These are phyloP conservation scores for Boletus rufocinnamomeus DNA, from an alignment of 768 basidiomycete species.

Conservation along the genomic window DNA sequence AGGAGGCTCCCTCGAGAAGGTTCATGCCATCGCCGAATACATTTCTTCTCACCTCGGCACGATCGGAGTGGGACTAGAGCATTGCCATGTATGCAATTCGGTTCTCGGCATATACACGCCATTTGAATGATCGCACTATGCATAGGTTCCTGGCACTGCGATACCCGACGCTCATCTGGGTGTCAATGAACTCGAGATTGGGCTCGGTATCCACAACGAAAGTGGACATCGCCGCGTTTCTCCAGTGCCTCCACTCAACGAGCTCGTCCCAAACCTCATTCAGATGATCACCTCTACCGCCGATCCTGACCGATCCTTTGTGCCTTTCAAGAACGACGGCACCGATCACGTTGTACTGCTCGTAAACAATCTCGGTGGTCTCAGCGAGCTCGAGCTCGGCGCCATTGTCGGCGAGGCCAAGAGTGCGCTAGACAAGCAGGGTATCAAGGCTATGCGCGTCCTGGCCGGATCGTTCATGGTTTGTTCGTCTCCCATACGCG, in stretches of 20 bases:
- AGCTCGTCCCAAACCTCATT: conserved; percentile 70
- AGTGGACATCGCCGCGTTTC: conserved; percentile 68
- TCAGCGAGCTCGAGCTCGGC: conserved; percentile 80
- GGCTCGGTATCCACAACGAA: conserved; percentile 93
- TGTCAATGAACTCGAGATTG: conserved; percentile 77
- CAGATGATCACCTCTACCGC: conserved; percentile 68
- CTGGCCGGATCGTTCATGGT: conserved; percentile 89
- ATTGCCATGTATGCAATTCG: conserved; percentile 66
- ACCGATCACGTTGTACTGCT: conserved; percentile 74
- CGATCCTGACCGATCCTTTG: conserved; percentile 77
- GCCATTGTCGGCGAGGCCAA: conserved; percentile 66
- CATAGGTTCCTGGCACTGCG: conserved; percentile 78
- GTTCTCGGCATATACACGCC: background rate
- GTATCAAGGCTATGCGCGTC: conserved; percentile 60
- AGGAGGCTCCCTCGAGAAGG: conserved; percentile 68
- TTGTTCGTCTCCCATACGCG: conserved; percentile 13
- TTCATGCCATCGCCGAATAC: conserved; percentile 66
- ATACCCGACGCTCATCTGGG: conserved; percentile 54
- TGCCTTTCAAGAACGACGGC: conserved; percentile 64
- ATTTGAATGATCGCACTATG: background rate
- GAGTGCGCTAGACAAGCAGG: conserved; percentile 53
- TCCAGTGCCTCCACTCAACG: conserved; percentile 67
- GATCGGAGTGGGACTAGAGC: conserved; percentile 84
- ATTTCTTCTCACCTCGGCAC: conserved; percentile 70
- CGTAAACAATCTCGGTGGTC: conserved; percentile 86